Conservation (phyloP, 129 eudicot genomes). For the Escallonia herrerae region DNA sequence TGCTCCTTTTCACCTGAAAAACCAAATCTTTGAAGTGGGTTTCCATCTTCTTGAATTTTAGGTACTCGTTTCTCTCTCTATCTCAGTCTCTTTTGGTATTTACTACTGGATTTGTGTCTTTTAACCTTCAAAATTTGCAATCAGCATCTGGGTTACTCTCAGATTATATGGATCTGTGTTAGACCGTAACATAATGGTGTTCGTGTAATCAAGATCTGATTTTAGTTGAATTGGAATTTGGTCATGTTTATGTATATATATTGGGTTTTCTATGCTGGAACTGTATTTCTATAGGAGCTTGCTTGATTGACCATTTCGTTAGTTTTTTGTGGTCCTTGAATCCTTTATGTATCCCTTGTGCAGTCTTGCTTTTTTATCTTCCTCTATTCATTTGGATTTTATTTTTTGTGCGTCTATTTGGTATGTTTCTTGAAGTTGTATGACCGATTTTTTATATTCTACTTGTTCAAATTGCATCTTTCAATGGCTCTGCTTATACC, state of each 20-base stretch:
- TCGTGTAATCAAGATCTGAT: slow-evolving; percentile 21
- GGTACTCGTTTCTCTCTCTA: slow-evolving; percentile 26
- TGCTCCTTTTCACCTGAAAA: slow-evolving; percentile 25
- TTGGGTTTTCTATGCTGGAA: background rate
- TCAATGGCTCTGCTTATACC: background rate
- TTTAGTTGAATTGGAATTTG: background rate
- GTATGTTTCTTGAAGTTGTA: slow-evolving; percentile 15
- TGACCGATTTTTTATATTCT: slow-evolving; percentile 14
- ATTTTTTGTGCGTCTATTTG: slow-evolving; percentile 6
- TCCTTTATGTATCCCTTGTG: slow-evolving; percentile 6
- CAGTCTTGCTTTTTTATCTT: background rate
- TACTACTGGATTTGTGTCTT: background rate
- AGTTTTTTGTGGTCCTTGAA: slow-evolving; percentile 25
- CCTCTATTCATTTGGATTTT: slow-evolving; percentile 7
- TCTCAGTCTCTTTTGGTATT: slow-evolving; percentile 5
- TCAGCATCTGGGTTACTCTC: slow-evolving; percentile 16
- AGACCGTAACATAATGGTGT: background rate
- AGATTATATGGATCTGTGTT: slow-evolving; percentile 33
- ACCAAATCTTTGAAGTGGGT: slow-evolving; percentile 16
- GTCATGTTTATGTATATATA: background rate
- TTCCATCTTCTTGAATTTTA: slow-evolving; percentile 25
- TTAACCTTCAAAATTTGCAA: slow-evolving; percentile 12
- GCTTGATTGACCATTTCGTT: slow-evolving; percentile 16
- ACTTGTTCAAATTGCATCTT: background rate
- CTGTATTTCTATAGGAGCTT: slow-evolving; percentile 26